Percentiles rank a stretch among this genome's conserved stretches.
phyloP scores from a whole-genome alignment of 495 filamentous ascomycete genomes.

The Opeltia flavorubescens region DNA sequence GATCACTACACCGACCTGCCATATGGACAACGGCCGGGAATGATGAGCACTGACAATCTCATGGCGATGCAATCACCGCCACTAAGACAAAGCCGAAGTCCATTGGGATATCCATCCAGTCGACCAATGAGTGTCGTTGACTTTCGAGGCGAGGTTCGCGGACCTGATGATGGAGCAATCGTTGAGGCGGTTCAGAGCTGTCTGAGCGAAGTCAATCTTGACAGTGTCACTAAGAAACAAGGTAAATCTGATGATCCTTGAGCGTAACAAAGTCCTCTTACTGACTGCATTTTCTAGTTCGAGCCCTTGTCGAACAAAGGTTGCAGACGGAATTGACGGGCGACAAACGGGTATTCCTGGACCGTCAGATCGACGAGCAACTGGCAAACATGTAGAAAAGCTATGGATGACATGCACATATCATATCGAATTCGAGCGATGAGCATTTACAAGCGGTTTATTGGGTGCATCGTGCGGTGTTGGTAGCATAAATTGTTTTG shows the following conservation, averaged over 20 bases:
- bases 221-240: slow-evolving; percentile 97
- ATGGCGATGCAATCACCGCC: slow-evolving; percentile 31
- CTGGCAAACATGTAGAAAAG: slow-evolving; percentile 72
- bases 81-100: slow-evolving; percentile 35
- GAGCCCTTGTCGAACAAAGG: slow-evolving; percentile 80
- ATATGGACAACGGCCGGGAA: slow-evolving; percentile 32
- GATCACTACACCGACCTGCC: slow-evolving; percentile 38
- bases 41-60: slow-evolving; percentile 49
- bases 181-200: slow-evolving; percentile 69
- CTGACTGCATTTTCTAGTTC: slow-evolving; percentile 31
- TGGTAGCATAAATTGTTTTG: too few species aligned
- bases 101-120: slow-evolving; percentile 32
- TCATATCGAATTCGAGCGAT: not conserved
- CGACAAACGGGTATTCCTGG: slow-evolving; percentile 72
- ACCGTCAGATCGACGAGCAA: slow-evolving; percentile 83
- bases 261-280: not conserved
- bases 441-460: not conserved
- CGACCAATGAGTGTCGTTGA: slow-evolving; percentile 60
- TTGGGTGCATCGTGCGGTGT: not conserved
- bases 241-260: slow-evolving; percentile 25
- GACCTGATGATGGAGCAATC: slow-evolving; percentile 60
- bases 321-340: slow-evolving; percentile 75
- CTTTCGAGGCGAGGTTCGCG: slow-evolving; percentile 51
- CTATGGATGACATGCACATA: not conserved
- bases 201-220: slow-evolving; percentile 81